Base-by-base conservation (phyloP, 768 basidiomycete genomes). In the Tulasnella sp. region DNA sequence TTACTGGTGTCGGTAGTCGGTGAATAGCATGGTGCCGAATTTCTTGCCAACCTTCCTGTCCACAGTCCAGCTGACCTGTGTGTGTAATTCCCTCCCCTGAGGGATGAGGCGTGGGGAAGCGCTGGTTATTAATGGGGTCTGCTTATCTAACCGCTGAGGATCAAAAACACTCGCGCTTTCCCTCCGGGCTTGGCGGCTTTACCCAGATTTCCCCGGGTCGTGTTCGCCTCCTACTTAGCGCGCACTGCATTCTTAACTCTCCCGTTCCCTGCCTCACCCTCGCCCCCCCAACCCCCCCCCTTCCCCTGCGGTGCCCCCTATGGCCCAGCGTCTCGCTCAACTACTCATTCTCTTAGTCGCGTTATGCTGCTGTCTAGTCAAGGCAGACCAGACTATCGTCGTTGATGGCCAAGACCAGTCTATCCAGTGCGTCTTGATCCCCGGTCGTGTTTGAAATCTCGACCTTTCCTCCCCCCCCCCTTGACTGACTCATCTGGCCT, bases 341-440 rank as follows among this genome's bases (percentile, higher is more conserved):
- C 64, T 69, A 6, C 12, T 69, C 34, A 69, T 69, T 14, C 34
- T 69, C 14, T 37, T 69, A 4, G 24, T 69, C 64, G 64, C 64
- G 28, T 7, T 37, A 37, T 69, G 64, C 64, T 28, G 28, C 28
- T 69, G 28, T 69, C 64, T 69, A 7, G 74, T 75, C 1, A 48
- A 42, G 41, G 74, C 74, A 9, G 28, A 20, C 74, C 74, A 75
- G 74, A 42, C 28, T 20, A 75, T 42, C 74, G 41, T 44, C 74
- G 24, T 73, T 44, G 74, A 75, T 48, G 74, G 74, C 31, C 41
- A 42, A 42, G 74, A 75, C 74, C 41, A 42, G 41, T 42, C 41
- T 14, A 75, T 75, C 40, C 40, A 75, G 74, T 75, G 40, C 41
- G 74, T 75, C 40, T 11, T 28, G 2, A 6, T 28, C 40, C 74